phyloP scores from a whole-genome alignment of 805 yeast genomes.

The Wickerhamomyces bisporus region DNA sequence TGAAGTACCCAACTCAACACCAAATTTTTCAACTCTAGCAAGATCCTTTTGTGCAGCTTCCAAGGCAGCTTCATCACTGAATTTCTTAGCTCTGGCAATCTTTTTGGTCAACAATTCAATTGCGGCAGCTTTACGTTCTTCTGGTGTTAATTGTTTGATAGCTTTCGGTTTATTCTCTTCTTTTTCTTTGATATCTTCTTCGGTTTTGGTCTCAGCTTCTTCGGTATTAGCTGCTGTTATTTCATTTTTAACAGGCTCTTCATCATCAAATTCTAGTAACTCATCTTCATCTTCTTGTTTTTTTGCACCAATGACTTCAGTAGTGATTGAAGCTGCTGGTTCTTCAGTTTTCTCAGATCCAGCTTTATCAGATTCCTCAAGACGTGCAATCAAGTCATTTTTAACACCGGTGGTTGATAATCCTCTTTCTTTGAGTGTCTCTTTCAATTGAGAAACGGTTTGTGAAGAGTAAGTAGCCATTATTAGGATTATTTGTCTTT shows the following conservation, averaged over 20 bases:
- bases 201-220: not conserved
- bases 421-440: constrained; percentile 59
- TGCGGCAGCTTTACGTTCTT: constrained; percentile 65
- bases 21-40: constrained; percentile 77
- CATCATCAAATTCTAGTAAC: not conserved
- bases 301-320: constrained; percentile 4
- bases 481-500: too few relatives aligned
- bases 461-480: constrained; percentile 43
- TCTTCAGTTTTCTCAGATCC: constrained; percentile 2
- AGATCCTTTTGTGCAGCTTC: constrained; percentile 55
- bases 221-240: constrained; percentile 1
- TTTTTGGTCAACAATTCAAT: constrained; percentile 62
- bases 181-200: constrained; percentile 2
- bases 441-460: constrained; percentile 84
- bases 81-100: constrained; percentile 69
- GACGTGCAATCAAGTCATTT: constrained; percentile 64
- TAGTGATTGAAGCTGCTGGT: constrained; percentile 6
- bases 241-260: constrained; percentile 1
- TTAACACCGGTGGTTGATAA: constrained; percentile 75
- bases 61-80: constrained; percentile 56
- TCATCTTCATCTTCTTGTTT: constrained; percentile 9
- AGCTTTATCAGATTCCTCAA: constrained; percentile 49
- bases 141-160: constrained; percentile 44
- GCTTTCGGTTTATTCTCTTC: constrained; percentile 24
- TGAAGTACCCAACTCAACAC: constrained; percentile 62